These are phyloP conservation scores for Nigrospora oryzae DNA, from an alignment of 2,329 filamentous ascomycete genomes.

Conservation along the genomic window DNA sequence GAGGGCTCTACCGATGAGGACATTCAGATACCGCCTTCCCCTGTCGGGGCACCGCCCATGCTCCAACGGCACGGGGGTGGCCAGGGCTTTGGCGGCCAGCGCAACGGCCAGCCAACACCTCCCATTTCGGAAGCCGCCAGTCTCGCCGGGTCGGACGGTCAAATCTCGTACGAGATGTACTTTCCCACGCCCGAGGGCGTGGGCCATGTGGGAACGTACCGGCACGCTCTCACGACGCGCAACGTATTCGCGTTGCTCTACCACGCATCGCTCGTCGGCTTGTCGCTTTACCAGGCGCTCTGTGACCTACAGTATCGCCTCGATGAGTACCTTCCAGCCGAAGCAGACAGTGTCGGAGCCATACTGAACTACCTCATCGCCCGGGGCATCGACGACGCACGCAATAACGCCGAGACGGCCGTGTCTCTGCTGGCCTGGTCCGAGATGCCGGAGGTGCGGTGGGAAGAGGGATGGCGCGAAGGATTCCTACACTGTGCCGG, in stretches of 20 bases:
- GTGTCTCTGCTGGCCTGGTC: conserved; percentile 57
- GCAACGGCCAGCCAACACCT: conserved; percentile 29
- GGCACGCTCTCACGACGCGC: conserved; percentile 57
- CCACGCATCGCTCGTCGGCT: conserved; percentile 55
- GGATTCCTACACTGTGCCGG: conserved; percentile 60
- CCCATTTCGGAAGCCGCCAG: conserved; percentile 35
- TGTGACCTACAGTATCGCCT: conserved; percentile 53
- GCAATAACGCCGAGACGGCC: conserved; percentile 50
- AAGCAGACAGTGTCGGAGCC: conserved; percentile 47
- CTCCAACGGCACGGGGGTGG: conserved; percentile 19
- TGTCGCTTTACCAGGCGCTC: conserved; percentile 55
- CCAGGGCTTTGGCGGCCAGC: conserved; percentile 11
- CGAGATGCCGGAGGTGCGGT: conserved; percentile 51
- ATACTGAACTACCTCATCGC: conserved; percentile 53
- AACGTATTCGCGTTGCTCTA: conserved; percentile 62
- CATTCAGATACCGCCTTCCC: conserved; percentile 31
- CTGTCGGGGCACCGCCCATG: conserved; percentile 31
- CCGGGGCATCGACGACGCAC: conserved; percentile 55
- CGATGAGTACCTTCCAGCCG: conserved; percentile 46
- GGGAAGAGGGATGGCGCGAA: conserved; percentile 61
- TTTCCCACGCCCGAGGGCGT: conserved; percentile 48
- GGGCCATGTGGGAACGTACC: conserved; percentile 36
- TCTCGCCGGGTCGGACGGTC: conserved; percentile 37
- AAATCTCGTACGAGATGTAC: conserved; percentile 54
- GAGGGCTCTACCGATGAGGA: conserved; percentile 44